Percentiles rank a stretch among this genome's conserved stretches.
Conservation (phyloP, 139 green algal genomes). For the Picochlorum sp. region DNA sequence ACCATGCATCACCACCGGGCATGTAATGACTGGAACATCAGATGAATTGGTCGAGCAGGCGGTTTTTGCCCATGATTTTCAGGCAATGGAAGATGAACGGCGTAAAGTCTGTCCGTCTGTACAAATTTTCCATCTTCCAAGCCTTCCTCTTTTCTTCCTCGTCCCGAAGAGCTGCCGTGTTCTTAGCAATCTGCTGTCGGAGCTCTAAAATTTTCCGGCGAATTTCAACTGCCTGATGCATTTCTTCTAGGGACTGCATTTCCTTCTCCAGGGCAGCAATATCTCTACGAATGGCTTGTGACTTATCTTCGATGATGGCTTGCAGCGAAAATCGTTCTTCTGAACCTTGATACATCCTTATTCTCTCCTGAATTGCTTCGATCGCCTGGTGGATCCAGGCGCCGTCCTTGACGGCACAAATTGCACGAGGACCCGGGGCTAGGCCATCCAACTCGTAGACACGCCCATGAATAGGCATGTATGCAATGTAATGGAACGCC, state of each 20-base stretch:
- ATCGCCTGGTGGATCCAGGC: constrained; percentile 64
- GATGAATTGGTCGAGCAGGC: no score
- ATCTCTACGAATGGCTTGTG: constrained; percentile 12
- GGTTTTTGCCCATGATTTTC: constrained; percentile 17
- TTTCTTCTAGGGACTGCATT: not conserved
- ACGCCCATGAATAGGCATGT: constrained; percentile 63
- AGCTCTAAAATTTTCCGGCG: not conserved
- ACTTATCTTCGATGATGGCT: constrained; percentile 57
- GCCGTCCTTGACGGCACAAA: constrained; percentile 50
- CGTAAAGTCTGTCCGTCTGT: constrained; percentile 88
- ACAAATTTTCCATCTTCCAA: constrained; percentile 89
- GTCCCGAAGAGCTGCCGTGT: constrained; percentile 23
- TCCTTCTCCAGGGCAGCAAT: constrained; percentile 24
- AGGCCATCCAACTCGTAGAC: constrained; percentile 96
- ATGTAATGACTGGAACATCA: no score
- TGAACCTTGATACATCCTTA: constrained; percentile 70
- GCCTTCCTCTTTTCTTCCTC: constrained; percentile 63
- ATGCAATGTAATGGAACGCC: constrained; percentile 79
- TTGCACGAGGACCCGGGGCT: constrained; percentile 80
- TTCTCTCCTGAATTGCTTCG: constrained; percentile 51
- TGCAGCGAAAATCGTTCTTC: constrained; percentile 99
- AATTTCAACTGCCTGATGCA: not conserved
- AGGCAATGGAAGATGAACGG: constrained; percentile 92
- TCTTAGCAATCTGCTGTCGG: not conserved
- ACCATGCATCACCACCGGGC: no score